Base-by-base conservation (phyloP, 2,329 filamentous ascomycete genomes). In the Aspergillus sp. region DNA sequence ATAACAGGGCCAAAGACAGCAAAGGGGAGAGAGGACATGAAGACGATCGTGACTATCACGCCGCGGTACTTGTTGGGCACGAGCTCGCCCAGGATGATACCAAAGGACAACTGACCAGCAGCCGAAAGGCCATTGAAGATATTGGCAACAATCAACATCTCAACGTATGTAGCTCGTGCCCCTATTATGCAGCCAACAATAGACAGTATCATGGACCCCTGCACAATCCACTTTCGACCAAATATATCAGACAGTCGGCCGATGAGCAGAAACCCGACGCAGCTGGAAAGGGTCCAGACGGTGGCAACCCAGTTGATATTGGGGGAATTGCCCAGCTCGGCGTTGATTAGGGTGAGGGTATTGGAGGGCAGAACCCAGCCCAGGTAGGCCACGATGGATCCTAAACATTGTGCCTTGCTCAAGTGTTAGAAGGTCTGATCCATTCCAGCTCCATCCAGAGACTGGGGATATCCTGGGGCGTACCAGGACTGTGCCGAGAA, bases 291-390 rank as follows among this genome's bases (percentile, higher is more conserved):
- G 6, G 50, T 45, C 50, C 50, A 52, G 27, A 43, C 50, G 7
- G 50, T 45, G 2, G 50, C 50, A 4, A 52, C 19, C 50, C 50
- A 52, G 50, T 52, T 52, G 15, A 43, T 52, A 33, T 52, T 52
- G 14, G 45, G 45, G 1, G 25, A 33, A 6, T 19, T 19, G n/a
- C 45, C 45, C n/a, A 47, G 45, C 6, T 47, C 45, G 27, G 45
- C 27, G n/a, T 47, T 47, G n/a, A 47, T 47, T 8, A 47, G 27
- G n/a, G 11, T 47, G 6, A 47, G n/a, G 6, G 45, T 47, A 15
- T 47, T 47, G 2, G 45, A 21, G 1, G 45, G 45, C n/a, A 47
- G 11, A 7, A 47, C 45, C 45, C 45, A 47, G 27, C 45, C 45
- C 7, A 47, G 27, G 11, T 47, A 47, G 45, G 45, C 45, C 1